Conservation (phyloP, 2,329 filamentous ascomycete species). For the Colletotrichum agaves region DNA sequence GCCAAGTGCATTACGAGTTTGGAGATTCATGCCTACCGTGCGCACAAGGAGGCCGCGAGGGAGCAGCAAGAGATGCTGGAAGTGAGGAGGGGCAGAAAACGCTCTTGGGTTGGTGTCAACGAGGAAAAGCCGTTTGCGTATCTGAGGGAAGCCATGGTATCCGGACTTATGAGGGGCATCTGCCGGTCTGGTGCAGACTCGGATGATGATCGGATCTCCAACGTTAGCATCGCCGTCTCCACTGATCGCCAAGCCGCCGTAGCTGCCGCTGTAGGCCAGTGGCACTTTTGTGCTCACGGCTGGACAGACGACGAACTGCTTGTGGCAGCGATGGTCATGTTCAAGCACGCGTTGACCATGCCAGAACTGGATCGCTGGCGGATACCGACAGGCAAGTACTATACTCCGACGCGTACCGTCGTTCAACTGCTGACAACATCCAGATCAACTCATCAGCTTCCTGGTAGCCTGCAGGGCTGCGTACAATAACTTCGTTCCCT, state of each 20-base stretch:
- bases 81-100: conserved; percentile 79
- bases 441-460: conserved; percentile 85
- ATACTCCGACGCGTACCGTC: conserved; percentile 38
- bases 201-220: conserved; percentile 69
- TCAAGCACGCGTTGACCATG: conserved; percentile 86
- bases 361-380: conserved; percentile 85
- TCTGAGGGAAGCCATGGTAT: conserved; percentile 92
- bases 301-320: conserved; percentile 92
- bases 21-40: conserved; percentile 85
- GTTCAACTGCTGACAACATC: conserved; percentile 51
- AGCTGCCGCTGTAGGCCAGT: conserved; percentile 76
- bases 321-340: conserved; percentile 85
- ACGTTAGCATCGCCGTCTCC: conserved; percentile 75
- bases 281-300: conserved; percentile 90
- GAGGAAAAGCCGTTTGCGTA: conserved; percentile 90
- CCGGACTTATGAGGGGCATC: conserved; percentile 87
- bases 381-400: conserved; percentile 76
- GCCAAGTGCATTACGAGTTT: conserved; percentile 78
- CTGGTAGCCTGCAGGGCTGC: conserved; percentile 88
- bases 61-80: conserved; percentile 79
- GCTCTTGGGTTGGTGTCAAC: conserved; percentile 90
- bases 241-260: conserved; percentile 73
- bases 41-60: conserved; percentile 78
- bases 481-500: conserved; percentile 97
- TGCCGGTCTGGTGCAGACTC: conserved; percentile 75